These are phyloP conservation scores for Fagopyrum esculentum DNA, from an alignment of 148 eudicot genomes.

Conservation along the genomic window DNA sequence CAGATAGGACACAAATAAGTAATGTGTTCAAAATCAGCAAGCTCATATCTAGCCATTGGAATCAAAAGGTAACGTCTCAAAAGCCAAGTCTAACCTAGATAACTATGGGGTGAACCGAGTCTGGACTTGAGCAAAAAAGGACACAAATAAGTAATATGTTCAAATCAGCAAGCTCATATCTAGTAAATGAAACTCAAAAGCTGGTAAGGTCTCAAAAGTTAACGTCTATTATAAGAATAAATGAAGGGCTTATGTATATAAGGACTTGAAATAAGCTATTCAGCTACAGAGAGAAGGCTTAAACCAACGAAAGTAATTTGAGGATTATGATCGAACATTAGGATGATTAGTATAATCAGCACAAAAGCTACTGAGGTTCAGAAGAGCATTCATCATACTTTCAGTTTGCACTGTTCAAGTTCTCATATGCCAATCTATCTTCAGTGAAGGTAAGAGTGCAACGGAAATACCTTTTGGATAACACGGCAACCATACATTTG, in stretches of 20 bases:
- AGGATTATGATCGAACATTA: background rate
- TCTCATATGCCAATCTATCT: background rate
- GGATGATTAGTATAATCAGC: background rate
- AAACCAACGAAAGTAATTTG: background rate
- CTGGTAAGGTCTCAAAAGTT: background rate
- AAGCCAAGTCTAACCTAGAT: too few relatives aligned
- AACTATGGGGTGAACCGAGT: too few relatives aligned
- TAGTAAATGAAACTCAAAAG: background rate
- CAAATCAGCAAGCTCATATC: background rate
- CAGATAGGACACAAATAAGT: background rate
- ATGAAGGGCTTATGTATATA: background rate
- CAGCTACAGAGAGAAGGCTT: background rate
- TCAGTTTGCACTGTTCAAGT: background rate
- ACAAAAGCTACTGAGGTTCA: background rate
- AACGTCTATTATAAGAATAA: background rate
- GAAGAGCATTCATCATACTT: background rate
- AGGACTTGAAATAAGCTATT: background rate
- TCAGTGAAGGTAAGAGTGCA: background rate
- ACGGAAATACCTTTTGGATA: constrained; percentile 76
- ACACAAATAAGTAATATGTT: background rate
- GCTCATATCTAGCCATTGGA: background rate
- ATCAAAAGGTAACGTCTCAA: too few relatives aligned
- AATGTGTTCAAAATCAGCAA: background rate
- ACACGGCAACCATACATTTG: constrained; percentile 99
- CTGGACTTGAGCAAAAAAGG: background rate